Conservation (phyloP, 2,329 filamentous ascomycete genomes). For the Domatiomyces globalis region DNA sequence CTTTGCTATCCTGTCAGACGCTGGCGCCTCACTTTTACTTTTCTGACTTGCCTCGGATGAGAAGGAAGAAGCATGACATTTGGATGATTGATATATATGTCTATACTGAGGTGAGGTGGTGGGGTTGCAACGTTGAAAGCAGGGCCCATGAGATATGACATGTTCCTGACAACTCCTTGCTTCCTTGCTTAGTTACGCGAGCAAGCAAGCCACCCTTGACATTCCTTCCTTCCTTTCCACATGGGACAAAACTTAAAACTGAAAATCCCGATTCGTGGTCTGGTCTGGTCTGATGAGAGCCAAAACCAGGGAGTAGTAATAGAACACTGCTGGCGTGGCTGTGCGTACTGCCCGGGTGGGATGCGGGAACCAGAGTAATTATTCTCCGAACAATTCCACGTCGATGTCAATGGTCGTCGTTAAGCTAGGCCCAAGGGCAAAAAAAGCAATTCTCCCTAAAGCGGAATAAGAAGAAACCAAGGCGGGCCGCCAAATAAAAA, state of each 20-base stretch:
- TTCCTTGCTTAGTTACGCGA: neutral
- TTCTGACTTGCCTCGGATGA: neutral
- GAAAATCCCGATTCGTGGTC: neutral
- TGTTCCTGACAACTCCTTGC: neutral
- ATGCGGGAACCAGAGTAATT: too few relatives aligned
- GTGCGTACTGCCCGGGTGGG: too few relatives aligned
- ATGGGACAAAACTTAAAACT: neutral
- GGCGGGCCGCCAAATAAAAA: too few relatives aligned
- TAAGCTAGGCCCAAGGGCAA: too few relatives aligned
- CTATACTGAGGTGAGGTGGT: neutral
- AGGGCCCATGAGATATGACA: neutral
- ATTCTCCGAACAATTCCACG: too few relatives aligned
- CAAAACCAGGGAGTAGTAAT: neutral
- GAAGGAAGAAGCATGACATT: neutral
- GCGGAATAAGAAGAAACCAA: too few relatives aligned
- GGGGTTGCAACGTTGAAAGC: neutral
- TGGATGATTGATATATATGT: neutral
- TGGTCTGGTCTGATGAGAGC: neutral
- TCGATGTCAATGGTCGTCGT: too few relatives aligned
- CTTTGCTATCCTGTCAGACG: neutral
- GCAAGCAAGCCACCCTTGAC: neutral
- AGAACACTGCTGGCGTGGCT: neutral
- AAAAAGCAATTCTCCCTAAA: too few relatives aligned
- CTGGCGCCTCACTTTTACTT: neutral
- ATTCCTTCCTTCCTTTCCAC: neutral